Evolutionary conservation across 2,329 filamentous ascomycete species (phyloP).

Genomic region (Herpomyces periplanetae): DNA sequence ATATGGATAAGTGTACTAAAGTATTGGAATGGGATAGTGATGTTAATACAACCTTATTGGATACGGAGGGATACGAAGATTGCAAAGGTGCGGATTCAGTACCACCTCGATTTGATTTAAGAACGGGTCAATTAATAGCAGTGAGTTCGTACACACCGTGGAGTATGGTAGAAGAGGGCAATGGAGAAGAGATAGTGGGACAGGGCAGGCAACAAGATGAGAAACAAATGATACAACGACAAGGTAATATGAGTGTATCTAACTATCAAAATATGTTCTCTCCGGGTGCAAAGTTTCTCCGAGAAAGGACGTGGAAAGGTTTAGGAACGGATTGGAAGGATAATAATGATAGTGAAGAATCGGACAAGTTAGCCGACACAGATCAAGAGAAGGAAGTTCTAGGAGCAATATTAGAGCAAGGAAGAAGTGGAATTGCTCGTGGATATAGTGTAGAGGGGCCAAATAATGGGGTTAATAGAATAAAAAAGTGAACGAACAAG

Average conservation of each 20-base stretch:
- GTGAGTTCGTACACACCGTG: conserved; percentile 23
- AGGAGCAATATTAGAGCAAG: conserved; percentile 37
- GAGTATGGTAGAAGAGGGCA: conserved; percentile 7
- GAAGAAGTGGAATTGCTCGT: conserved; percentile 46
- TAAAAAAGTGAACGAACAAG: too few relatives aligned
- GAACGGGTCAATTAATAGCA: conserved; percentile 47
- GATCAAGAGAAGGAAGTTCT: conserved; percentile 9
- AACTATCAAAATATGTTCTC: conserved; percentile 21
- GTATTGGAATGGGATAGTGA: conserved; percentile 5
- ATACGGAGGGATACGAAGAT: conserved; percentile 2
- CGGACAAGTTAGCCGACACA: too few relatives aligned
- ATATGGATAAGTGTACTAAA: conserved; percentile 4
- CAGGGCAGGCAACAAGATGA: conserved; percentile 5
- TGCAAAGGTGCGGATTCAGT: conserved; percentile 11
- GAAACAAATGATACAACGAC: conserved; percentile 5
- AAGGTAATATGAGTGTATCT: conserved; percentile 1
- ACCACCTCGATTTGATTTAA: conserved; percentile 59
- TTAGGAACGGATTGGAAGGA: conserved; percentile 47
- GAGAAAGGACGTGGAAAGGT: conserved; percentile 58
- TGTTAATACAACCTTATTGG: conserved; percentile 2
- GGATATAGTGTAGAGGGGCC: conserved; percentile 68
- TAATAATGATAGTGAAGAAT: conserved; percentile 16
- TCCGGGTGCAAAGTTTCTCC: conserved; percentile 54
- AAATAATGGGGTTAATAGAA: too few relatives aligned
- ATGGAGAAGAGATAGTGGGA: conserved; percentile 5